These are phyloP conservation scores for Ilex aquifolium DNA, from an alignment of 257 asterid species.

Conservation along the genomic window DNA sequence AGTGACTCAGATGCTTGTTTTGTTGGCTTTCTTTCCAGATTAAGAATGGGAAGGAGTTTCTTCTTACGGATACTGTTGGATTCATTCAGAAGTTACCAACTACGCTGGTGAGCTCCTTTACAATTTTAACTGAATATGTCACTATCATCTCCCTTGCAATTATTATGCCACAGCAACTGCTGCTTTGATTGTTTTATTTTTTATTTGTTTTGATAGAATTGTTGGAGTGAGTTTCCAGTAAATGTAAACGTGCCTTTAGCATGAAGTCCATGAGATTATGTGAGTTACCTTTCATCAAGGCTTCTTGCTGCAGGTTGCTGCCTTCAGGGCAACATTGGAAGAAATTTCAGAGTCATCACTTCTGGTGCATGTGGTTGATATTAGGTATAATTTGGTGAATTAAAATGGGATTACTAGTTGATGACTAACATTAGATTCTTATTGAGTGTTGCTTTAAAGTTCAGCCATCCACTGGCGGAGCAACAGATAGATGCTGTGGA, in stretches of 20 bases:
- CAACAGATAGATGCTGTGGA: conserved; percentile 91
- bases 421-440: conserved; percentile 20
- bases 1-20: conserved; percentile 12
- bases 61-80: conserved; percentile 93
- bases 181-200: conserved; percentile 2
- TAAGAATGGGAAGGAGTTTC: conserved; percentile 93
- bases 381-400: conserved; percentile 47
- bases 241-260: too few species aligned
- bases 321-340: conserved; percentile 96
- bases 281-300: conserved; percentile 2
- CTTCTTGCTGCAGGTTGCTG: conserved; percentile 65
- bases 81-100: conserved; percentile 96
- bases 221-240: neutral
- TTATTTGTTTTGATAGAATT: conserved; percentile 1
- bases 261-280: neutral
- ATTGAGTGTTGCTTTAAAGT: conserved; percentile 24
- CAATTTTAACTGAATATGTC: neutral
- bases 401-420: conserved; percentile 4
- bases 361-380: conserved; percentile 92
- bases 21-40: conserved; percentile 35
- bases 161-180: neutral
- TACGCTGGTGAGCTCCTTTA: conserved; percentile 53
- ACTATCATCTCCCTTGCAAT: neutral
- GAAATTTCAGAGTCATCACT: conserved; percentile 91
- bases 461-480: conserved; percentile 93